Conservation (phyloP, 225 moss, liverwort and hornwort genomes). For the Climacium dendroides region DNA sequence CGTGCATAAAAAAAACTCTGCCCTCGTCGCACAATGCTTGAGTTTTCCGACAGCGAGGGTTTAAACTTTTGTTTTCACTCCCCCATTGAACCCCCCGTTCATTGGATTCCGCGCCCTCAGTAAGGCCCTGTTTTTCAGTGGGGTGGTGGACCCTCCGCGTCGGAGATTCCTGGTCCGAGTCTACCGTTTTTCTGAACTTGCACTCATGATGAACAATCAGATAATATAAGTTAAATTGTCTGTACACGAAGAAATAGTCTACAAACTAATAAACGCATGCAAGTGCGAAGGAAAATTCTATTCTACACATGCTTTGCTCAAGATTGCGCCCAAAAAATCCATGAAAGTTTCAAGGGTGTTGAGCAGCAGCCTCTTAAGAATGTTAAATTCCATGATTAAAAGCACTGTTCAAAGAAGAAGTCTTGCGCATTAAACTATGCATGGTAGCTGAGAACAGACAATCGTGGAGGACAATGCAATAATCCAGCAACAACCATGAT, state of each 20-base stretch:
- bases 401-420: background rate
- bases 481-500: background rate
- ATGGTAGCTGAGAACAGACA: background rate
- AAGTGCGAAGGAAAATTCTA: background rate
- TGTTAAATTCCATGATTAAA: background rate
- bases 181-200: background rate
- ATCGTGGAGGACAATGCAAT: background rate
- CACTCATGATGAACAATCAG: background rate
- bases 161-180: background rate
- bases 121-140: too few relatives aligned
- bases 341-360: background rate
- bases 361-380: background rate
- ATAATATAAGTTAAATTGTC: background rate
- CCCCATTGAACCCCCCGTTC: background rate
- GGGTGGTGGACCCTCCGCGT: background rate
- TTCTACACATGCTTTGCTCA: background rate
- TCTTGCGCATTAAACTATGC: background rate
- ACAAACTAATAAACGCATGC: background rate
- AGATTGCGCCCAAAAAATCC: background rate
- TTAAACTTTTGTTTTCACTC: background rate
- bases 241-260: background rate
- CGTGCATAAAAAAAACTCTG: too few relatives aligned
- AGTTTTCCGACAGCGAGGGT: too few relatives aligned
- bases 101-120: too few relatives aligned
- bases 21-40: background rate